Base-by-base conservation (phyloP, 306 rosid species). In the Prunus persica region DNA sequence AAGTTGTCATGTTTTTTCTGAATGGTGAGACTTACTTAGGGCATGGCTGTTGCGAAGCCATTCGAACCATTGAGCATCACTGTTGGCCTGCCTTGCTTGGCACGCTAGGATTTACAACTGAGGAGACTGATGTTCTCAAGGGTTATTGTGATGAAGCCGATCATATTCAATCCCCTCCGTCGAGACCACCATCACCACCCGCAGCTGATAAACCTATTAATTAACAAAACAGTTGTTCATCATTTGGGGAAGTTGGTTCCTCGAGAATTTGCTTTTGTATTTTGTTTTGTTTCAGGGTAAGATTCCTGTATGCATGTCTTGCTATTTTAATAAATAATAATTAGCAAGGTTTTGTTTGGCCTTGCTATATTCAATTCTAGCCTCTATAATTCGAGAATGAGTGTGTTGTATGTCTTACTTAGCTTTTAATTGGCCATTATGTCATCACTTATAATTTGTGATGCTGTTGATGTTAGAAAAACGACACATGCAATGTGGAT, bases 71-170 rank as follows among this genome's bases (percentile, higher is more conserved):
- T 62, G 84, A 76, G 3, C 91, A 71, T 20, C 85, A 88, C 11
- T 92, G 97, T 61, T 92, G 97, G 97, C 96, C 97, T 3, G 72
- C 86, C 32, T 64, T 92, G 76, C 70, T 90, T 43, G 30, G 75
- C 6, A 75, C 91, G 2, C 78, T 90, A 14, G 97, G 97, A 9
- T 84, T 86, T 61, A 92, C 96, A 11, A 58, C 55, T 0, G 74
- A 85, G 76, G 97, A 90, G 79, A 87, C 82, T 38, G 83, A 88
- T 69, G 19, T 87, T 2, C 86, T 92, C 4, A 83, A 79, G 52
- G 88, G 87, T 6, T 92, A 85, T 50, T 92, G 97, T 50, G 87
- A 86, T 63, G 83, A 19, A 14, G 73, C 43, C 22, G 68, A 16
- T 30, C 79, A 57, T n/a, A 67, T 11, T 28, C 81, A 67, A 19